These are phyloP conservation scores for Eucalyptus regnans DNA, from an alignment of 345 rosid genomes.

Conservation along the genomic window DNA sequence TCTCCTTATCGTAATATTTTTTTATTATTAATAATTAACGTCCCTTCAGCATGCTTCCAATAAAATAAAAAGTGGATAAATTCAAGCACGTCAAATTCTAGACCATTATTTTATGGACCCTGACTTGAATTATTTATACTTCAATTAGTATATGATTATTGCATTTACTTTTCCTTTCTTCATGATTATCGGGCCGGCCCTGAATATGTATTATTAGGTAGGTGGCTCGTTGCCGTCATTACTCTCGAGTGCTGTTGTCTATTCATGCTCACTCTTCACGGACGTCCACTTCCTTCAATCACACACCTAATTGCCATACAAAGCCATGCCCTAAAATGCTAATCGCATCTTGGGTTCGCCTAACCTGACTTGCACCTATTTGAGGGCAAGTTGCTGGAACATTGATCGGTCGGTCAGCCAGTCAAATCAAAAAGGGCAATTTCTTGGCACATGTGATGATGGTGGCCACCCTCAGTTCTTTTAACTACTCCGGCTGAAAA, in stretches of 20 bases:
- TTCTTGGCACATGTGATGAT: not conserved
- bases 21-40: not conserved
- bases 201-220: not conserved
- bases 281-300: not conserved
- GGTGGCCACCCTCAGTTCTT: not conserved
- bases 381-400: not conserved
- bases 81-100: not conserved
- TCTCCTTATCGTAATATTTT: not conserved
- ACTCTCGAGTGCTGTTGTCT: not conserved
- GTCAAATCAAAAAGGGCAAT: not conserved
- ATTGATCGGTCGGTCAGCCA: not conserved
- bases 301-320: not conserved
- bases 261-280: not conserved
- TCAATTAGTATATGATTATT: not conserved
- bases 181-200: not conserved
- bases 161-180: not conserved
- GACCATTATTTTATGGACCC: not conserved
- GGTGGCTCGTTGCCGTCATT: not conserved
- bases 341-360: not conserved
- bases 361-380: not conserved
- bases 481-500: not conserved
- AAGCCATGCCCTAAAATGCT: not conserved
- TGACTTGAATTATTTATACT: not conserved
- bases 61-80: not conserved
- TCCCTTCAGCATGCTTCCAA: not conserved